Percentiles rank a stretch among this genome's conserved stretches.
Conservation (phyloP, 495 filamentous ascomycete genomes). For the Tuber borchii region DNA sequence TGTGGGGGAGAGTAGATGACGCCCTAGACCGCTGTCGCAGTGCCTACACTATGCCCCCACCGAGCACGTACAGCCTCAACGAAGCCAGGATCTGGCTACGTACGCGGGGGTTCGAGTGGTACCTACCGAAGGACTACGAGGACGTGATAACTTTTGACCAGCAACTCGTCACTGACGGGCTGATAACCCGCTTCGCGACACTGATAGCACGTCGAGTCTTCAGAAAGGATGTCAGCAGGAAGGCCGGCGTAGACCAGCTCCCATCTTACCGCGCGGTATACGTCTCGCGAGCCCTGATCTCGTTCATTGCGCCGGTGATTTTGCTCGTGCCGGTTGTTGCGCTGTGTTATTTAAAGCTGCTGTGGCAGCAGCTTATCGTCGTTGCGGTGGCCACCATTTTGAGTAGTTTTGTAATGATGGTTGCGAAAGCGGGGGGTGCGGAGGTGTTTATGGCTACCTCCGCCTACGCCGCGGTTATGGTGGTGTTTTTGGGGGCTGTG, state of each 20-base stretch:
- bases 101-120: background rate
- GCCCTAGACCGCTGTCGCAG: background rate
- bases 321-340: background rate
- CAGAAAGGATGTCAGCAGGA: background rate
- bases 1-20: background rate
- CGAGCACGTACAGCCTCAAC: background rate
- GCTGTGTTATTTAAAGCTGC: background rate
- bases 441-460: constrained; percentile 1
- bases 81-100: background rate
- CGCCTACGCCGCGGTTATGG: background rate
- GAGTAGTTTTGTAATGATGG: background rate
- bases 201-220: background rate
- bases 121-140: background rate
- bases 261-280: background rate
- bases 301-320: background rate
- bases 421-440: background rate
- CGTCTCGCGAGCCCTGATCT: background rate
- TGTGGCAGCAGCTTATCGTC: background rate
- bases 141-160: background rate
- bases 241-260: background rate
- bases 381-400: background rate
- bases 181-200: background rate
- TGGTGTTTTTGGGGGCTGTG: background rate
- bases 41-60: background rate
- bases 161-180: background rate